These are phyloP conservation scores for Xenosphaeropsis pyriputrescens DNA, from an alignment of 2,329 filamentous ascomycete species.

Conservation along the genomic window DNA sequence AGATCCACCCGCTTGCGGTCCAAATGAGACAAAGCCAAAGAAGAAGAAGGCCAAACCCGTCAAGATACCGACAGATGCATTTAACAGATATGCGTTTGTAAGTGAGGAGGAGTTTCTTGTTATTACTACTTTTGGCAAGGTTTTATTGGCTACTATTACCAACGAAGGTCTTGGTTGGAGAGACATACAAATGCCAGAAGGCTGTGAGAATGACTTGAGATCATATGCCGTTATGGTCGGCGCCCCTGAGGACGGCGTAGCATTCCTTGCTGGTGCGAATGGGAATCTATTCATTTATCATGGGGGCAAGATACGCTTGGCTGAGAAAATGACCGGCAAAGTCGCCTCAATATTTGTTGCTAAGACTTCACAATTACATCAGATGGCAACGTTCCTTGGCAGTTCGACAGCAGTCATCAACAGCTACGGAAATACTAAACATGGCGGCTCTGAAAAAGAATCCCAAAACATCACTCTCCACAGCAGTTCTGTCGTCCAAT, in stretches of 20 bases:
- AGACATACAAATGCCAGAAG: slow-evolving; percentile 15
- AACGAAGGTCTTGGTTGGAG: slow-evolving; percentile 8
- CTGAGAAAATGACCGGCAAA: slow-evolving; percentile 1
- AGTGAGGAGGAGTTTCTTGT: slow-evolving; percentile 35
- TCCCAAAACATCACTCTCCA: no score
- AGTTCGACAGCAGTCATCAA: no score
- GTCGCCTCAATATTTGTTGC: slow-evolving; percentile 17
- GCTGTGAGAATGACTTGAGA: slow-evolving; percentile 20
- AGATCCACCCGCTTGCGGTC: not conserved
- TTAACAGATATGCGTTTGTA: slow-evolving; percentile 51
- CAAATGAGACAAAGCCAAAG: slow-evolving; percentile 2
- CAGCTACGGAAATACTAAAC: no score
- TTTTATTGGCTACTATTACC: slow-evolving; percentile 29
- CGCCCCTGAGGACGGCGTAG: slow-evolving; percentile 19
- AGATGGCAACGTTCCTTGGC: no score
- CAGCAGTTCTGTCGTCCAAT: slow-evolving; percentile 5
- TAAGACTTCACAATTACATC: not conserved
- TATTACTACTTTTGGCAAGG: slow-evolving; percentile 42
- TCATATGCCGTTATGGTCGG: slow-evolving; percentile 31
- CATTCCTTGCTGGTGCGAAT: slow-evolving; percentile 28
- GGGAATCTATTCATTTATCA: slow-evolving; percentile 20
- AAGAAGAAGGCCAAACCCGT: slow-evolving; percentile 12
- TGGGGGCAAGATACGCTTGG: no score
- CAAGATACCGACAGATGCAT: slow-evolving; percentile 26
- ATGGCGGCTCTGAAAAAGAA: no score